Conservation (phyloP, 2,329 filamentous ascomycete genomes). For the Metarhizium robertsii region DNA sequence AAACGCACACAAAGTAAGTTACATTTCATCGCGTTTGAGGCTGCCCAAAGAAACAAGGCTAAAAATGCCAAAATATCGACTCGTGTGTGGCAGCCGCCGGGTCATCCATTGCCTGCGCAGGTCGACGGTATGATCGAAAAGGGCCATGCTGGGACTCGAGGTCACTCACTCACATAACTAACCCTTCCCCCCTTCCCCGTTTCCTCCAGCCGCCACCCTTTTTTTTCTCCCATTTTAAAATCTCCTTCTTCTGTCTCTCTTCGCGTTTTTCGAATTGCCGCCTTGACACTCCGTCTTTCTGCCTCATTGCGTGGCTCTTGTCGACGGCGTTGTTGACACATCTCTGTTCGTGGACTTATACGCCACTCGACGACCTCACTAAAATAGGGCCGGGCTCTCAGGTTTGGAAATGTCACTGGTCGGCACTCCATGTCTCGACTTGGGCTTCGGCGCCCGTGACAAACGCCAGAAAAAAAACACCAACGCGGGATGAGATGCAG, state of each 20-base stretch:
- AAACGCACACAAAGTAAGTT: neutral
- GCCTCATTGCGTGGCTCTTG: neutral
- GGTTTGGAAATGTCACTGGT: neutral
- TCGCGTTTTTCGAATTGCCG: conserved; percentile 6
- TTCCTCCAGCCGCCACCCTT: conserved; percentile 17
- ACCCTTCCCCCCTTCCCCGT: conserved; percentile 23
- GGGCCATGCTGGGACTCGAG: conserved; percentile 7
- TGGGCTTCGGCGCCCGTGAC: neutral
- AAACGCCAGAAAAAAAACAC: neutral
- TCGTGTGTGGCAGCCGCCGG: conserved; percentile 6
- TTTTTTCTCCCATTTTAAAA: conserved; percentile 13
- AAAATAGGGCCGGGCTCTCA: neutral
- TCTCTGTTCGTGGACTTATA: conserved; percentile 3
- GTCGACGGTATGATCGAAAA: conserved; percentile 1
- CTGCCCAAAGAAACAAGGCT: neutral
- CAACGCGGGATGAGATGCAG: neutral
- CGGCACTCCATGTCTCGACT: neutral
- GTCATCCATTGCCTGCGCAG: conserved; percentile 3
- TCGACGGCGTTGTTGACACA: neutral
- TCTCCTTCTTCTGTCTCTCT: conserved; percentile 9
- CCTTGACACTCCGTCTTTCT: neutral
- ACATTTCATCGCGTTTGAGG: neutral
- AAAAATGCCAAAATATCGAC: neutral
- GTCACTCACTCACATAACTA: conserved; percentile 24
- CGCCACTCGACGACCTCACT: neutral